Base-by-base conservation (phyloP, 805 yeast genomes). In the Metschnikowia proteae region DNA sequence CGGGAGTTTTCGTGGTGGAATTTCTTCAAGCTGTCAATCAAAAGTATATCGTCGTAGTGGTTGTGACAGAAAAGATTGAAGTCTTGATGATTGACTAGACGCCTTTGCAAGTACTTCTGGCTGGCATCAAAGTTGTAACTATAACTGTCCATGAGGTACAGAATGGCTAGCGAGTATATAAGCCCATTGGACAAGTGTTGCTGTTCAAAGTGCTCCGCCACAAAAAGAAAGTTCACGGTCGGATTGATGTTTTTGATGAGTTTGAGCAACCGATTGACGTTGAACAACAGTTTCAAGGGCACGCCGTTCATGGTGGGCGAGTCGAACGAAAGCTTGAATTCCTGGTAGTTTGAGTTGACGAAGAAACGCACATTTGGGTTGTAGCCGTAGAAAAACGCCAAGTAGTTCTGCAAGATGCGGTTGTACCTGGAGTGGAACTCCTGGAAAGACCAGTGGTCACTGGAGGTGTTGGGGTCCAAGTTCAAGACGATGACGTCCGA, bases 101-200 rank as follows among this genome's bases (percentile, higher is more conserved):
- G 56, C 37, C 50, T 42, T 26, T 54, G 54, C 32, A 72, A 47
- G 34, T 60, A 51, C 43, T 59, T 55, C 47, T 63, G 60, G 43
- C 72, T 59, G 7, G 67, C 60, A 27, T 56, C 60, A 30, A 69
- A 58, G 50, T 72, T 66, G 49, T 63, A 68, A 48, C 62, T 61
- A 53, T 72, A 72, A 45, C 54, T 57, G 55, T 72, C 77, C 76
- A 72, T 72, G 51, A 71, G 60, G 47, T 66, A 68, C 38, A 72
- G 66, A 23, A 68, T 61, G 5, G 66, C 53, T 44, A 72, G 56
- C 9, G 69, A 66, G 25, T 48, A 49, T 25, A 55, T 27, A 8
- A 53, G 48, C 13, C 57, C 48, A 3, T 69, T 68, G 27, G 73
- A 62, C 23, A 64, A 48, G 43, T 51, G 55, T 37, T 53, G 52